Conservation (phyloP, 805 yeast species). For the Ogataea sp. region DNA sequence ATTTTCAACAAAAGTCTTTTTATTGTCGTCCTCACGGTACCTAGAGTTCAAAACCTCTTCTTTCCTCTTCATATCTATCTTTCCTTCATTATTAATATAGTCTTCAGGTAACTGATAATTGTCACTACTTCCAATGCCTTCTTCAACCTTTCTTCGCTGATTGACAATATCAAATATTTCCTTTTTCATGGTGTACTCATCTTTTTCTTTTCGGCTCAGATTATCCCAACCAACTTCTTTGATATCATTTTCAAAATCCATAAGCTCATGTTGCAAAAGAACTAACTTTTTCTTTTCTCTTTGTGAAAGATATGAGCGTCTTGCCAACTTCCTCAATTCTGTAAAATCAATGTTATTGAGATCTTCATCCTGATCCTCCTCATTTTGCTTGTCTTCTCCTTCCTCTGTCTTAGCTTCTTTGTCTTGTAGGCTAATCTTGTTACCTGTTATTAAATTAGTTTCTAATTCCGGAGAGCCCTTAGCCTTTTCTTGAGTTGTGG, state of each 20-base stretch:
- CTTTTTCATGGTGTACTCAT: constrained; percentile 44
- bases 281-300: constrained; percentile 40
- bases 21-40: too few species aligned
- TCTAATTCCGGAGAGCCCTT: background rate
- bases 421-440: constrained; percentile 1
- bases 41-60: constrained; percentile 37
- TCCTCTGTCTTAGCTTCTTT: background rate
- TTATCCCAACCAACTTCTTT: constrained; percentile 45
- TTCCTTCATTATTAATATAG: constrained; percentile 41
- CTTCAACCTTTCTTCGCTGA: constrained; percentile 28
- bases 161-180: constrained; percentile 37
- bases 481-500: too few species aligned
- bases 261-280: constrained; percentile 38
- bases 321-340: constrained; percentile 35
- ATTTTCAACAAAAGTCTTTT: too few species aligned
- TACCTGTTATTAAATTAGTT: constrained; percentile 2
- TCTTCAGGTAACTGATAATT: constrained; percentile 51
- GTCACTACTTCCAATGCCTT: constrained; percentile 2
- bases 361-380: constrained; percentile 4
- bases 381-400: constrained; percentile 4
- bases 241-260: constrained; percentile 41
- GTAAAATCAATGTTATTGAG: constrained; percentile 10
- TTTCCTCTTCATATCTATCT: constrained; percentile 47
- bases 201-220: constrained; percentile 37
- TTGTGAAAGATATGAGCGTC: constrained; percentile 38